Conservation (phyloP, 768 basidiomycete genomes). For the Serpula lacrymans region DNA sequence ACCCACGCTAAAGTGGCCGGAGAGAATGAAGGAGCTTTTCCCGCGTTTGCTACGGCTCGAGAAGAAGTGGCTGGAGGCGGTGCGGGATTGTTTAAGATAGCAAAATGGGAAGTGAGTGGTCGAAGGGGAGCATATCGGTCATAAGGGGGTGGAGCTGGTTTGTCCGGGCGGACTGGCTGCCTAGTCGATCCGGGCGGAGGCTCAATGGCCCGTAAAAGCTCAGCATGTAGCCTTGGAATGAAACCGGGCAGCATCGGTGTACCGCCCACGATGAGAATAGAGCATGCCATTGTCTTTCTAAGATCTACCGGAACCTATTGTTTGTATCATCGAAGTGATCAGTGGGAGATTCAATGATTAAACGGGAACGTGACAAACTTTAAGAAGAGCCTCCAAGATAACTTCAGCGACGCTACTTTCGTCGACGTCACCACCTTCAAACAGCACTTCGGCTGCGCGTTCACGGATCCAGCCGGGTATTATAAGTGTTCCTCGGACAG, state of each 20-base stretch:
- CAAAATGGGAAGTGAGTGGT: conserved; percentile 66
- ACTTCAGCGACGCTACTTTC: conserved; percentile 82
- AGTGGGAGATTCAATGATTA: neutral
- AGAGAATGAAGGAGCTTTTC: conserved; percentile 84
- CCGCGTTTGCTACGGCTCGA: conserved; percentile 59
- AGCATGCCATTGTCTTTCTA: conserved; percentile 76
- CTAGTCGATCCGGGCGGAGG: conserved; percentile 32
- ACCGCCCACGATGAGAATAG: conserved; percentile 85
- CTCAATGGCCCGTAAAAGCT: conserved; percentile 64
- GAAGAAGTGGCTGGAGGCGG: conserved; percentile 47
- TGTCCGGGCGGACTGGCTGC: conserved; percentile 34
- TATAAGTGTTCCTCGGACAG: conserved; percentile 72
- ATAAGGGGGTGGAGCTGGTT: conserved; percentile 46
- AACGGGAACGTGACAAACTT: conserved; percentile 38
- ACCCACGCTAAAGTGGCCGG: conserved; percentile 87
- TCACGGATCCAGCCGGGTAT: conserved; percentile 97
- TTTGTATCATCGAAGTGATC: neutral
- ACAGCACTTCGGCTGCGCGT: conserved; percentile 85
- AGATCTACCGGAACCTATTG: conserved; percentile 85
- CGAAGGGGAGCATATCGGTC: conserved; percentile 77
- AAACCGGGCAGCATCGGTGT: conserved; percentile 92
- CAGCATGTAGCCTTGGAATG: conserved; percentile 80
- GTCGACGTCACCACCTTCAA: conserved; percentile 87
- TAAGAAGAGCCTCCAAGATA: conserved; percentile 74
- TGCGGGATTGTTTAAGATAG: conserved; percentile 82